These are phyloP conservation scores for Lactarius psammicola DNA, from an alignment of 768 basidiomycete species.

Conservation along the genomic window DNA sequence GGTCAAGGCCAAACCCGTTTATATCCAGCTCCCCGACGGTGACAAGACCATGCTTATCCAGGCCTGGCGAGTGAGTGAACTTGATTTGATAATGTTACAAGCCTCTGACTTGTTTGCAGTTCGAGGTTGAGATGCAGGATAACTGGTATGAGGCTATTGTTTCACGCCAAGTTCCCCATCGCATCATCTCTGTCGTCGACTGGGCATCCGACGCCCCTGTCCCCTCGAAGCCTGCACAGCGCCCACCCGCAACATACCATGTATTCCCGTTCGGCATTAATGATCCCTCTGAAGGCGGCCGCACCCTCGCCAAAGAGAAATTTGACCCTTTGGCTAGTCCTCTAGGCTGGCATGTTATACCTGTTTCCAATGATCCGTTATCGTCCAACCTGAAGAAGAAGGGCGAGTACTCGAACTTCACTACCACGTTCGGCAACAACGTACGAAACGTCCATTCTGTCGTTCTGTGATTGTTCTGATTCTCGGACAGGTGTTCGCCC, in stretches of 20 bases:
- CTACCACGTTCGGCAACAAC: slow-evolving; percentile 87
- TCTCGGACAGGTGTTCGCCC: slow-evolving; percentile 67
- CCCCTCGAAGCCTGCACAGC: slow-evolving; percentile 34
- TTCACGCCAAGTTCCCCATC: slow-evolving; percentile 67
- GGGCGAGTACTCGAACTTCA: slow-evolving; percentile 50
- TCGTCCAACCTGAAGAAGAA: slow-evolving; percentile 30
- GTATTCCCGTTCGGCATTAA: slow-evolving; percentile 83
- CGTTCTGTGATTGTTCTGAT: neutral
- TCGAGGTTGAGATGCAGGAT: slow-evolving; percentile 90
- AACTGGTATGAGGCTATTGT: slow-evolving; percentile 96
- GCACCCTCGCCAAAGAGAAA: slow-evolving; percentile 58
- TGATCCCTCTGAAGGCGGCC: slow-evolving; percentile 73
- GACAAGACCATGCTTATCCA: slow-evolving; percentile 61
- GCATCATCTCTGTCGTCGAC: slow-evolving; percentile 86
- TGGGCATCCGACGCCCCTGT: slow-evolving; percentile 84
- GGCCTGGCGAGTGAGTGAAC: slow-evolving; percentile 70
- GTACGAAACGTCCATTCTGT: slow-evolving; percentile 38
- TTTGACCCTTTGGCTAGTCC: slow-evolving; percentile 81
- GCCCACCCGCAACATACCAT: slow-evolving; percentile 49
- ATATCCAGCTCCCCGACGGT: slow-evolving; percentile 76
- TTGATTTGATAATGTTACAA: neutral
- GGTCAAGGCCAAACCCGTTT: slow-evolving; percentile 77
- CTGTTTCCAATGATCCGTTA: slow-evolving; percentile 65
- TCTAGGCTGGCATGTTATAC: slow-evolving; percentile 88
- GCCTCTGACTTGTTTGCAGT: slow-evolving; percentile 39